Conservation (phyloP, 1,139 yeast genomes). For the Zygosaccharomyces pseudobailii region DNA sequence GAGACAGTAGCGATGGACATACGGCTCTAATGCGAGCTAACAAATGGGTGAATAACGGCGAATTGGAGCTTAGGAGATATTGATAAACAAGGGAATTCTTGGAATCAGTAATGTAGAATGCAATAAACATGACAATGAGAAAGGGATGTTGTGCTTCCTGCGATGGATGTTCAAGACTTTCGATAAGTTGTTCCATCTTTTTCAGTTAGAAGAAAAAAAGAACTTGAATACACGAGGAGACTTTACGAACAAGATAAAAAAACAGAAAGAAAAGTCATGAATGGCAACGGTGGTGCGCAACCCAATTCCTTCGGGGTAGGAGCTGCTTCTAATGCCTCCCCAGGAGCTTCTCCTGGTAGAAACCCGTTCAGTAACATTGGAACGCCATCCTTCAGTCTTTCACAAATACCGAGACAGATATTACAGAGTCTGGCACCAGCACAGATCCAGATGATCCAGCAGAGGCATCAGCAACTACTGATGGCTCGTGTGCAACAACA, state of each 20-base stretch:
- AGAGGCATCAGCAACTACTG: conserved; percentile 32
- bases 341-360: not conserved
- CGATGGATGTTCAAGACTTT: not conserved
- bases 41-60: conserved; percentile 27
- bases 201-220: not conserved
- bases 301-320: conserved; percentile 3
- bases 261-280: not conserved
- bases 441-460: conserved; percentile 37
- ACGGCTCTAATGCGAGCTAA: conserved; percentile 21
- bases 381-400: conserved; percentile 33
- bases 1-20: conserved; percentile 17
- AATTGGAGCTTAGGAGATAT: conserved; percentile 24
- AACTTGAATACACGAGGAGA: not conserved
- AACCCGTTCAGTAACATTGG: conserved; percentile 32
- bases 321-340: not conserved
- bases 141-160: not conserved
- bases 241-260: not conserved
- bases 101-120: conserved; percentile 29
- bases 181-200: not conserved
- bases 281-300: conserved; percentile 12
- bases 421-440: conserved; percentile 31
- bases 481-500: conserved; percentile 24
- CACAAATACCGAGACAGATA: conserved; percentile 33
- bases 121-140: conserved; percentile 20
- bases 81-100: conserved; percentile 26